phyloP scores from a whole-genome alignment of 768 basidiomycete genomes.

The Agrocybe praecox region DNA sequence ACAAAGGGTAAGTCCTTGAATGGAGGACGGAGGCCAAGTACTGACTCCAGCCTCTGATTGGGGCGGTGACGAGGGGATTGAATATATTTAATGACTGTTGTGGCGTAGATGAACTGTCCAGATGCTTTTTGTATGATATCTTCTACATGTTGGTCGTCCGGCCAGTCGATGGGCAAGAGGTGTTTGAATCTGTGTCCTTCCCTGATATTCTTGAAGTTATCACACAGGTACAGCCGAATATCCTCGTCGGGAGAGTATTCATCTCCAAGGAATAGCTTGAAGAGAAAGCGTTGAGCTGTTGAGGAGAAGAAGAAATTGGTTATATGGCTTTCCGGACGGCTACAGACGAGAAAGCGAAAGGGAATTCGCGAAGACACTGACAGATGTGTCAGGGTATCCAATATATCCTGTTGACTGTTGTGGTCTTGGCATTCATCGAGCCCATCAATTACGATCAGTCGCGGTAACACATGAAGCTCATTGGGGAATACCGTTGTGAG shows the following conservation, averaged over 20 bases:
- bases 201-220: background rate
- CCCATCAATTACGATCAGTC: conserved; percentile 18
- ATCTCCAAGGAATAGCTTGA: conserved; percentile 4
- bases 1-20: background rate
- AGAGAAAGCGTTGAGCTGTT: background rate
- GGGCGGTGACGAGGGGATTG: background rate
- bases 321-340: conserved; percentile 10
- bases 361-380: background rate
- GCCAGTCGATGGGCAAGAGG: background rate
- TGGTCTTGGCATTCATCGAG: conserved; percentile 17
- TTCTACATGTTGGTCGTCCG: background rate
- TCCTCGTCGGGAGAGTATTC: conserved; percentile 3
- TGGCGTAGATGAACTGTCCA: conserved; percentile 1
- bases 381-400: background rate
- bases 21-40: background rate
- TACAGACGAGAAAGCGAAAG: conserved; percentile 7
- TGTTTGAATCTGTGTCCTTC: background rate
- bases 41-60: background rate
- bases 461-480: background rate
- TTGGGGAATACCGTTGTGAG: background rate
- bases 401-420: conserved; percentile 3
- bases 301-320: background rate
- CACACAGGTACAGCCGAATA: background rate
- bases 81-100: background rate
- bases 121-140: background rate